phyloP scores from a whole-genome alignment of 805 yeast genomes.

The Candida loeiensis region DNA sequence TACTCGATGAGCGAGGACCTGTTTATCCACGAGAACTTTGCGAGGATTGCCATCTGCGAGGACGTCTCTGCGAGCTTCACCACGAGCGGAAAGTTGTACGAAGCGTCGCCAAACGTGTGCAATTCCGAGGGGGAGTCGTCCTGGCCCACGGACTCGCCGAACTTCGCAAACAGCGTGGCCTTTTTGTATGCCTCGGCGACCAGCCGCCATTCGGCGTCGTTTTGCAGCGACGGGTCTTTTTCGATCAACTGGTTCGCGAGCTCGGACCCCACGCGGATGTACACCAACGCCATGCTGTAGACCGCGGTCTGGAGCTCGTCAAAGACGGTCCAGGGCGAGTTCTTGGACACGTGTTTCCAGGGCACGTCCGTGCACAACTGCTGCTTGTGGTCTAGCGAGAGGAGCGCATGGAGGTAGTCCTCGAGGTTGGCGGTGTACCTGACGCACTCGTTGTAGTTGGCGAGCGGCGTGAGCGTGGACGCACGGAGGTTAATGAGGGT shows the following conservation, averaged over 20 bases:
- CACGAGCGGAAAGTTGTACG: conserved; percentile 12
- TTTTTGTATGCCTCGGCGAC: conserved; percentile 31
- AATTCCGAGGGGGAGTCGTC: background rate
- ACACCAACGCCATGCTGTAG: conserved; percentile 25
- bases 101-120: background rate
- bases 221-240: conserved; percentile 11
- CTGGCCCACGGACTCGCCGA: conserved; percentile 16
- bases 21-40: conserved; percentile 38
- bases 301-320: conserved; percentile 29
- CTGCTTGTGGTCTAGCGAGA: background rate
- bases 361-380: conserved; percentile 10
- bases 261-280: conserved; percentile 34
- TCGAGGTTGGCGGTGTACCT: conserved; percentile 32
- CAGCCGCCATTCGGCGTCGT: conserved; percentile 35
- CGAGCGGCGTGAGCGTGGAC: background rate
- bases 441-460: conserved; percentile 23
- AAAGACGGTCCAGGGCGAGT: conserved; percentile 26
- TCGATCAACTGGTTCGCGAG: conserved; percentile 36
- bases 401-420: conserved; percentile 28
- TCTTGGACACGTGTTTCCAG: conserved; percentile 14
- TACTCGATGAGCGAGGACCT: conserved; percentile 16
- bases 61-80: conserved; percentile 27
- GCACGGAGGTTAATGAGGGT: conserved; percentile 2
- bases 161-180: conserved; percentile 25
- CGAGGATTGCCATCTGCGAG: conserved; percentile 37